Conservation (phyloP, 2,329 filamentous ascomycete species). For the Penicillium olsonii region DNA sequence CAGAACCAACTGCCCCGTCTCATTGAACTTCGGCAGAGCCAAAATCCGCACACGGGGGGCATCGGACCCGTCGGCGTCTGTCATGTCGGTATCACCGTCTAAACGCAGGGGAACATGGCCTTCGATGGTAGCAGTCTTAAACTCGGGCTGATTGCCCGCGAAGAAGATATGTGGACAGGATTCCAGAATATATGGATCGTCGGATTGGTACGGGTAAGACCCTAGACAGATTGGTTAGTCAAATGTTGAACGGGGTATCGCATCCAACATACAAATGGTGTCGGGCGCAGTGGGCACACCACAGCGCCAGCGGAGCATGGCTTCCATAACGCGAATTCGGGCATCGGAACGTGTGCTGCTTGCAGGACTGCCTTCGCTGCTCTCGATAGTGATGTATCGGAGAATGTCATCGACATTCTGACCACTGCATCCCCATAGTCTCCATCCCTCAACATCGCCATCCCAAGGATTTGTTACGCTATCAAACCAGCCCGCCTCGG, state of each 20-base stretch:
- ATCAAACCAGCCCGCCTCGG: conserved; percentile 74
- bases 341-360: conserved; percentile 59
- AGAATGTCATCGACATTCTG: conserved; percentile 94
- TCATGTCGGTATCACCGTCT: conserved; percentile 38
- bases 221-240: conserved; percentile 51
- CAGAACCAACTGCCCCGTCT: conserved; percentile 77
- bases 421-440: conserved; percentile 80
- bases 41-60: conserved; percentile 75
- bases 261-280: conserved; percentile 74
- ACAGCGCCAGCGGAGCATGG: conserved; percentile 88
- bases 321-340: conserved; percentile 86
- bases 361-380: conserved; percentile 28
- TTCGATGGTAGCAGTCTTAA: conserved; percentile 70
- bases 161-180: conserved; percentile 90
- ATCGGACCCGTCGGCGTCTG: conserved; percentile 49
- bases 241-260: neutral
- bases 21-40: conserved; percentile 78
- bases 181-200: conserved; percentile 86
- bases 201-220: conserved; percentile 94
- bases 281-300: conserved; percentile 93
- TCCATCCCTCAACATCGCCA: conserved; percentile 86
- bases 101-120: conserved; percentile 42
- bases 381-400: conserved; percentile 71
- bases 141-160: conserved; percentile 78
- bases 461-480: conserved; percentile 92